These are phyloP conservation scores for Diplodia seriata DNA, from an alignment of 2,329 filamentous ascomycete species.

Conservation along the genomic window DNA sequence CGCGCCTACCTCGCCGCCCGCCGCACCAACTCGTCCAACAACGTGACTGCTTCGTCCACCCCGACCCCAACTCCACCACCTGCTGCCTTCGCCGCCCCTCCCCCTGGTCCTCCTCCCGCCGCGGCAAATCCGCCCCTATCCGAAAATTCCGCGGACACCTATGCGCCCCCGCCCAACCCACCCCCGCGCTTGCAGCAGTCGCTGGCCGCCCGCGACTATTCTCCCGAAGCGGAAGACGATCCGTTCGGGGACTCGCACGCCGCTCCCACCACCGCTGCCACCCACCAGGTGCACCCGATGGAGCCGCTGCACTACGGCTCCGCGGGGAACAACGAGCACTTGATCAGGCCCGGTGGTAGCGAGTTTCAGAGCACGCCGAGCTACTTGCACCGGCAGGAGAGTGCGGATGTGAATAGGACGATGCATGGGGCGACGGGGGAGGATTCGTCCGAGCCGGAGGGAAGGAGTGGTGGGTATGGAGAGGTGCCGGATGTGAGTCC, in stretches of 20 bases:
- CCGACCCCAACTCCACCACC: constrained; percentile 23
- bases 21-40: constrained; percentile 42
- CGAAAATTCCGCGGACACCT: neutral
- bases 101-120: neutral
- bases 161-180: constrained; percentile 14
- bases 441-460: neutral
- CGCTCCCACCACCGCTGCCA: too few relatives aligned
- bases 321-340: constrained; percentile 31
- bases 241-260: constrained; percentile 53
- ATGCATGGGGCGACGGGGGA: constrained; percentile 52
- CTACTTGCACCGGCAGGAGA: constrained; percentile 54
- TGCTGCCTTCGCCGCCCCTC: neutral
- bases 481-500: constrained; percentile 29
- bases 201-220: constrained; percentile 6
- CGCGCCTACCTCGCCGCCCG: constrained; percentile 72
- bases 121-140: neutral
- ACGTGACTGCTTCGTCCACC: constrained; percentile 29
- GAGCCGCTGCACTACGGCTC: constrained; percentile 27
- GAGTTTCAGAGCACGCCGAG: constrained; percentile 48
- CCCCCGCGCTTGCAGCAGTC: constrained; percentile 18
- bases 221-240: constrained; percentile 5
- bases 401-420: constrained; percentile 52
- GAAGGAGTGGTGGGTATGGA: neutral
- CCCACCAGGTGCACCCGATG: neutral
- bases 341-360: neutral